These are phyloP conservation scores for Penicillium nucicola DNA, from an alignment of 495 filamentous ascomycete genomes.

Conservation along the genomic window DNA sequence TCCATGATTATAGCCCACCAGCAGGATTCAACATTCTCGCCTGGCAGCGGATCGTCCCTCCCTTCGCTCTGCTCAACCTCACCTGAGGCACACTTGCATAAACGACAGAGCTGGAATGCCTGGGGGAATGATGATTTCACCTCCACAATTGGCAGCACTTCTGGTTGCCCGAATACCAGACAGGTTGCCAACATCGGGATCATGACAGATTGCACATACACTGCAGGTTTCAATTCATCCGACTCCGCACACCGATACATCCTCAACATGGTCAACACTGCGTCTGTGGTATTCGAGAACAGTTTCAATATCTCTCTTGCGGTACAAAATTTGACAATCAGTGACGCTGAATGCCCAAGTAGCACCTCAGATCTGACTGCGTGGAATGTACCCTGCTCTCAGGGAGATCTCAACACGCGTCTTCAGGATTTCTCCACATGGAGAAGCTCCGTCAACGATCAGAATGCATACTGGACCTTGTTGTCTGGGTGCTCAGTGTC, in stretches of 20 bases:
- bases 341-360: conserved; percentile 61
- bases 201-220: conserved; percentile 87
- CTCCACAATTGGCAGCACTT: conserved; percentile 69
- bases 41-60: not conserved
- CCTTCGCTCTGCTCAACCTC: not conserved
- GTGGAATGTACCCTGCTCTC: conserved; percentile 73
- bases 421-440: conserved; percentile 77
- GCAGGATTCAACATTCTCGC: not conserved
- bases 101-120: not conserved
- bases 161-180: conserved; percentile 74
- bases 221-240: conserved; percentile 56
- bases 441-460: conserved; percentile 64
- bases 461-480: conserved; percentile 86
- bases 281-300: conserved; percentile 76
- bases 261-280: conserved; percentile 73
- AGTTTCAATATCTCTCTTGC: conserved; percentile 88
- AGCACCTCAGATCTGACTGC: conserved; percentile 54
- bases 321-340: conserved; percentile 75
- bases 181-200: conserved; percentile 84
- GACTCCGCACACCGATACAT: conserved; percentile 61
- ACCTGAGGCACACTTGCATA: not conserved
- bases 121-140: not conserved
- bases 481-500: conserved; percentile 72
- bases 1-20: not conserved
- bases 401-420: conserved; percentile 62